These are phyloP conservation scores for Vaccinium darrowii DNA, from an alignment of 148 eudicot genomes.

Conservation along the genomic window DNA sequence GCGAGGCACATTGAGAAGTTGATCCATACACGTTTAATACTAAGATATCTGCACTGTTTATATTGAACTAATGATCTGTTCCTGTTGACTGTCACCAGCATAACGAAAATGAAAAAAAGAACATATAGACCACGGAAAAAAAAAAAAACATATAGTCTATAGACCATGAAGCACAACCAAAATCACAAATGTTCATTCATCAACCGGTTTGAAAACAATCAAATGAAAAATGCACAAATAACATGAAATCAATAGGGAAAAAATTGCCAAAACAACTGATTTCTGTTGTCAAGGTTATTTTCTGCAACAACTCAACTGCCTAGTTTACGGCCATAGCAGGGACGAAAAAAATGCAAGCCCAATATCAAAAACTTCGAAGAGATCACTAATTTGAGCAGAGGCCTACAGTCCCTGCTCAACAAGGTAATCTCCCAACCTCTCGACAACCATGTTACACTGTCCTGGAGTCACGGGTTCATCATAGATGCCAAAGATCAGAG, in stretches of 20 bases:
- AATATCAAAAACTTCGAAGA: not conserved
- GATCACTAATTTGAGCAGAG: conserved; percentile 8
- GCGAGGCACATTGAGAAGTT: not conserved
- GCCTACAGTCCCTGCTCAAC: conserved; percentile 49
- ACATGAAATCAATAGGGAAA: not conserved
- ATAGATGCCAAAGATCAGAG: conserved; percentile 53
- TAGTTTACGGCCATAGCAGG: conserved; percentile 13
- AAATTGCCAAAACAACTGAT: conserved; percentile 13
- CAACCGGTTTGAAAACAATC: not conserved
- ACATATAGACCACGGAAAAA: no score
- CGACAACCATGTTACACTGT: conserved; percentile 66
- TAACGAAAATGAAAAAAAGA: not conserved
- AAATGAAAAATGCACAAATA: not conserved
- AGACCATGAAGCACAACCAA: not conserved
- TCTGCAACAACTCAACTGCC: conserved; percentile 15
- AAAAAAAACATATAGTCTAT: no score
- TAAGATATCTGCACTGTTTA: not conserved
- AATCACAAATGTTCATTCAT: conserved; percentile 5
- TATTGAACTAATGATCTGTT: not conserved
- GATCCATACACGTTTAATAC: not conserved
- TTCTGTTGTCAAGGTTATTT: conserved; percentile 13
- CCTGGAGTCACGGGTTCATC: conserved; percentile 64
- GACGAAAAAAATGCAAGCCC: conserved; percentile 16
- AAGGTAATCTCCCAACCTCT: conserved; percentile 60
- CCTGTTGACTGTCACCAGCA: not conserved